Base-by-base conservation (phyloP, 805 yeast species). In the Wickerhamiella siamensis region DNA sequence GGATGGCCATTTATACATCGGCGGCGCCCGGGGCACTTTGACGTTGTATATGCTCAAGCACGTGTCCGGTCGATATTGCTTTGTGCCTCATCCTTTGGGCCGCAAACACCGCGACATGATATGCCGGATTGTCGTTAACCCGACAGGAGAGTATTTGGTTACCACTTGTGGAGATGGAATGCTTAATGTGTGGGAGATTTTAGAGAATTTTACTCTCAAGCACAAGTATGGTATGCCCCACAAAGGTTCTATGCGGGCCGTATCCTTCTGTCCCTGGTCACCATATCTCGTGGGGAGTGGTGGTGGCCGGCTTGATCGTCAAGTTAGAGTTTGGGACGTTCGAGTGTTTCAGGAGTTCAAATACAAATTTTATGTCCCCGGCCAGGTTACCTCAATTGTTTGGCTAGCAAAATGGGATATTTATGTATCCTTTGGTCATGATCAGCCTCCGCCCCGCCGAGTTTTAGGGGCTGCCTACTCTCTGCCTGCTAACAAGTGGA, bases 261-360 rank as follows among this genome's bases (percentile, higher is more conserved):
- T 87, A 36, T 80, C 88, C 3, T 87, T 74, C 52, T 87, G 95
- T 55, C 96, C 96, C 0, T 86, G 95, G 95, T 70, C 83, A 16
- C 74, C 74, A 12, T 69, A 79, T 2, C 60, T 87, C 6, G 57
- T 87, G 29, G 95, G 88, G 1, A 84, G 95, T 0, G 96, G 96
- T 0, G 95, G 91, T 2, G 96, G 96, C 0, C 73, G 79, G 17
- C 77, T 75, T 51, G 96, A 87, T 56, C 64, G 87, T 6, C 31
- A 21, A 5, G 20, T 36, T 5, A n/a, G 39, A 70, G 70, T n/a
- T 72, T 86, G 6, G 59, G 87, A 44, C 83, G 84, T 56, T 86
- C 88, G 0, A 95, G 95, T 0, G 79, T 93, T 0, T 57, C 6
- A 24, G 10, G 6, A 6, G 12, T 8, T 24, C 10, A 6, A 8